These are phyloP conservation scores for Clarireedia homoeocarpa DNA, from an alignment of 2,329 filamentous ascomycete genomes.

Conservation along the genomic window DNA sequence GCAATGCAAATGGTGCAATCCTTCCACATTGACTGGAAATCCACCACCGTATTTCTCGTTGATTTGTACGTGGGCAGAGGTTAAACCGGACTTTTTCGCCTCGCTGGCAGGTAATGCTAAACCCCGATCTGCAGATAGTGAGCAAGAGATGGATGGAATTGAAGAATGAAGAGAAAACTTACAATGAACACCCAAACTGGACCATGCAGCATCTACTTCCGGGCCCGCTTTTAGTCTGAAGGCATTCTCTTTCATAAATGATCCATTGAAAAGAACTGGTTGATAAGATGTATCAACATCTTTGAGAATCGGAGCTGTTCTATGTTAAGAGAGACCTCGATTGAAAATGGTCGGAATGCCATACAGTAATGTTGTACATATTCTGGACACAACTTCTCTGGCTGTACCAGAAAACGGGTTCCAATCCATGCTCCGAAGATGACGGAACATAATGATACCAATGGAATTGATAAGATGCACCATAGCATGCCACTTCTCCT, in stretches of 20 bases:
- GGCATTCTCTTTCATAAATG: constrained; percentile 43
- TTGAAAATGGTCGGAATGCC: not conserved
- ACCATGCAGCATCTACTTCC: constrained; percentile 46
- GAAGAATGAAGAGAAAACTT: not conserved
- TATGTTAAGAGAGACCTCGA: constrained; percentile 4
- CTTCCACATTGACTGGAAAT: constrained; percentile 41
- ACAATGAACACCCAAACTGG: constrained; percentile 43
- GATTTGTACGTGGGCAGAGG: constrained; percentile 42
- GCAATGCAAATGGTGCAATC: constrained; percentile 43
- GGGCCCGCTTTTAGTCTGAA: constrained; percentile 39
- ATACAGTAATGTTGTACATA: constrained; percentile 14
- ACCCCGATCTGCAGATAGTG: constrained; percentile 22
- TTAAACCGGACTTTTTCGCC: constrained; percentile 36
- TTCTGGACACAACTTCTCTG: constrained; percentile 9
- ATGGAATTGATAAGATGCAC: constrained; percentile 2
- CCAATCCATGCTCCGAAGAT: constrained; percentile 12
- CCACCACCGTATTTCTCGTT: constrained; percentile 43
- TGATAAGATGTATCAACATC: constrained; percentile 37
- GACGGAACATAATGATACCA: constrained; percentile 6
- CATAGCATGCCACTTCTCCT: not conserved
- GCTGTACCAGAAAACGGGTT: constrained; percentile 1
- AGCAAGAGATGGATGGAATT: not conserved
- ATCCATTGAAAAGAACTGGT: constrained; percentile 41
- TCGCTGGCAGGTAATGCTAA: constrained; percentile 35
- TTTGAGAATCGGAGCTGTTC: constrained; percentile 29